Base-by-base conservation (phyloP, 352 stramenopile species). In the Phytophthora sp. region DNA sequence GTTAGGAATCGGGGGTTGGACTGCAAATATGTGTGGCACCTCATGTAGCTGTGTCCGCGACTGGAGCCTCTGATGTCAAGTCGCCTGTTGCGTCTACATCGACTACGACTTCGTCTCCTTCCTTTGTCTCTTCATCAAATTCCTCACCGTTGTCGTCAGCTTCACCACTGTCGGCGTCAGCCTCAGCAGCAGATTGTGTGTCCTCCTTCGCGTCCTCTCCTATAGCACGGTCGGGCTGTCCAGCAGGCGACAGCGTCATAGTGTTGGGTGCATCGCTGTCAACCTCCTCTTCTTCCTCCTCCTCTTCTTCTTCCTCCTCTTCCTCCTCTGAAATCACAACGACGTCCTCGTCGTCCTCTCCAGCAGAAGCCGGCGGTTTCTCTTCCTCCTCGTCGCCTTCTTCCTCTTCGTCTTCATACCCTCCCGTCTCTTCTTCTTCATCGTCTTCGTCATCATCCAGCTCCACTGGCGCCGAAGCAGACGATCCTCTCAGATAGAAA, bases 391-490 rank as follows among this genome's bases (percentile, higher is more conserved):
- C 66, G 2, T 72, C 67, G 0, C 53, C 60, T 20, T 72, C 73
- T 5, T 82, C 73, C 0, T 74, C 66, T 10, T 68, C 63, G 26
- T 69, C 70, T 28, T 78, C 72, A 28, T 66, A 69, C 0, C 51
- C 53, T 17, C 48, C 68, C n/a, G 31, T 56, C 1, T 68, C 55
- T 0, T 66, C 49, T 21, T 3, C 76, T 0, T 73, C 61, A 21
- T 81, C 71, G 2, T 79, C 69, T 1, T 85, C 77, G 10, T 89
- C 79, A 20, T 86, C 79, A 37, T 89, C 77, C 12, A 91, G 45
- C 35, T 91, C 82, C 17, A 91, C 53, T 0, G 82, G 79, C 0
- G 72, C 77, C 0, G 76, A 66, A 62, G 68, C 68, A 3, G 77
- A 83, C 3, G 82, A 85, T 5, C 82, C 82, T 37, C 67, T 72